A percentile compares a stretch with the other conserved stretches of the same genome.
Evolutionary conservation across 2,329 filamentous ascomycete genomes (phyloP).

Genomic region (Verticillium nonalfalfae): DNA sequence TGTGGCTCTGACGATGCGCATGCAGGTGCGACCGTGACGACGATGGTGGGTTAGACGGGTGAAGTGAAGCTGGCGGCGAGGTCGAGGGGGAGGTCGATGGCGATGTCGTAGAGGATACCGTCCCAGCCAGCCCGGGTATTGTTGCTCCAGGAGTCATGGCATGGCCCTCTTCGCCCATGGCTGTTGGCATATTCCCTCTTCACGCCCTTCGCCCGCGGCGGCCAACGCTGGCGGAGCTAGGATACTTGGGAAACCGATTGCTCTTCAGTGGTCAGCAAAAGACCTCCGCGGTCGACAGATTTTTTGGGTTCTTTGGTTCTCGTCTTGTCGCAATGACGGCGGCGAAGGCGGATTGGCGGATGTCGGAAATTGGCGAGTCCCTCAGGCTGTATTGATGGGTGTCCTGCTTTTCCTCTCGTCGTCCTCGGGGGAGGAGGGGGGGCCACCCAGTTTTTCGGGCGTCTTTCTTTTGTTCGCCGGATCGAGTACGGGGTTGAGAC

Average conservation of each 20-base stretch:
- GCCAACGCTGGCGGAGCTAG: not conserved
- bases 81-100: not conserved
- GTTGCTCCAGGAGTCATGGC: not conserved
- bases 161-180: not conserved
- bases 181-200: not conserved
- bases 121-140: not conserved
- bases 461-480: not conserved
- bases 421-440: not conserved
- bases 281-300: not conserved
- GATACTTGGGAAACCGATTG: not conserved
- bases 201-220: not conserved
- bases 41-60: not conserved
- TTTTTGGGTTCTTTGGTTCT: too few species aligned
- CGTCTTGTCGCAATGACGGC: not conserved
- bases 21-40: conserved; percentile 18
- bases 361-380: not conserved
- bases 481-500: not conserved
- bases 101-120: not conserved
- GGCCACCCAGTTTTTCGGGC: not conserved
- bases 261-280: not conserved
- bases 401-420: not conserved
- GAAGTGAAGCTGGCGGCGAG: not conserved
- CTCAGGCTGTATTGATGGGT: not conserved
- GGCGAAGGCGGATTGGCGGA: not conserved
- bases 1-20: conserved; percentile 45